Percentiles rank a stretch among this genome's conserved stretches.
phyloP scores from a whole-genome alignment of 352 stramenopile species.

The Thalassiosira exigua region DNA sequence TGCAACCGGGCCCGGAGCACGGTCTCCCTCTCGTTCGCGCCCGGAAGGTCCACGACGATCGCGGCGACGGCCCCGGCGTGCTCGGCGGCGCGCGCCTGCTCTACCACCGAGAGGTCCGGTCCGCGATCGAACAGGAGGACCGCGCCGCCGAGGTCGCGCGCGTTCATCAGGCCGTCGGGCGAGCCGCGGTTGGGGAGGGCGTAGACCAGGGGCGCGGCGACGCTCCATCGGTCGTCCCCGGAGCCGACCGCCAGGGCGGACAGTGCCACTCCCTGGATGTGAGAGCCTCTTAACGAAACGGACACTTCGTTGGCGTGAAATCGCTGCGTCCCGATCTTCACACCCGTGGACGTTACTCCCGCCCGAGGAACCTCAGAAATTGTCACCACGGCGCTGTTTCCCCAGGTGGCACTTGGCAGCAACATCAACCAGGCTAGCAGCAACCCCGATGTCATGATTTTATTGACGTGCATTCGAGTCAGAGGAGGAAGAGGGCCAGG shows the following conservation, averaged over 20 bases:
- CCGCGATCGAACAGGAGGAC: constrained; percentile 23
- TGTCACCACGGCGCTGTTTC: too few relatives aligned
- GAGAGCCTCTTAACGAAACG: constrained; percentile 12
- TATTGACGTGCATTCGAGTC: too few relatives aligned
- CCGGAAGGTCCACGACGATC: constrained; percentile 34
- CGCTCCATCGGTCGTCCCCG: constrained; percentile 17
- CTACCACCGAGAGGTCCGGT: constrained; percentile 4
- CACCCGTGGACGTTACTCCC: too few relatives aligned
- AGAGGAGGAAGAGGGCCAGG: too few relatives aligned
- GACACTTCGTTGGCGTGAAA: constrained; percentile 23
- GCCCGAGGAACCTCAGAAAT: too few relatives aligned
- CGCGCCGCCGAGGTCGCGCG: not conserved
- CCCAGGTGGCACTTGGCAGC: too few relatives aligned
- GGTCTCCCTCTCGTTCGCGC: not conserved
- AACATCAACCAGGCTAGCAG: too few relatives aligned
- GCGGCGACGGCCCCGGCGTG: not conserved
- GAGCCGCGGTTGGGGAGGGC: constrained; percentile 22
- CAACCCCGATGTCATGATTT: too few relatives aligned
- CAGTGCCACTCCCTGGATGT: constrained; percentile 22
- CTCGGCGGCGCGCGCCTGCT: too few relatives aligned
- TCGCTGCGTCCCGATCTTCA: too few relatives aligned
- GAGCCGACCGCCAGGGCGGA: not conserved
- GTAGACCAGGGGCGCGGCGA: constrained; percentile 20
- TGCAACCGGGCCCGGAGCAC: constrained; percentile 11
- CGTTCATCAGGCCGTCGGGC: constrained; percentile 10